Evolutionary conservation across 1,139 yeast species (phyloP).

Genomic region (Yamadazyma sp.): DNA sequence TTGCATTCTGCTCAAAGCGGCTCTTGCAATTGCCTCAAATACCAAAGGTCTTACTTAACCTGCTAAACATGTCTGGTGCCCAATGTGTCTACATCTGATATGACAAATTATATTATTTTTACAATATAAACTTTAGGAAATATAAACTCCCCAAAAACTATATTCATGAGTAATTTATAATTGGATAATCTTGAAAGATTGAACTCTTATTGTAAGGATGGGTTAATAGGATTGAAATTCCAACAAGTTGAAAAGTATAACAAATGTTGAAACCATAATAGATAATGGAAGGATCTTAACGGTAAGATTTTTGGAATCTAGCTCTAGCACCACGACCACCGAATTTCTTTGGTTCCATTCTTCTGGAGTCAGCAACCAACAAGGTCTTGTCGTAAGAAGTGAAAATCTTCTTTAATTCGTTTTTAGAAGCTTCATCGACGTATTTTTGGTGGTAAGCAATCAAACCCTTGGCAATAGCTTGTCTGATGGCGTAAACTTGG

Average conservation of each 20-base stretch:
- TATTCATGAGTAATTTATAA: slow-evolving; percentile 4
- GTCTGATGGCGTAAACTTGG: slow-evolving; percentile 99
- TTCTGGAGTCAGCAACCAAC: slow-evolving; percentile 99
- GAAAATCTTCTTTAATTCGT: slow-evolving; percentile 98
- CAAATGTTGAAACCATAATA: background rate
- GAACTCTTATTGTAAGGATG: slow-evolving; percentile 1
- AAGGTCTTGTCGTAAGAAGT: slow-evolving; percentile 98
- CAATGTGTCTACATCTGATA: too few relatives aligned
- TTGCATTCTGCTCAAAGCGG: too few relatives aligned
- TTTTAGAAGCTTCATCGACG: slow-evolving; percentile 99
- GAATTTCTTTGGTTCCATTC: slow-evolving; percentile 99
- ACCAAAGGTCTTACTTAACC: too few relatives aligned
- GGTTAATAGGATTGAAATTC: background rate
- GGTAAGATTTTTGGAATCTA: slow-evolving; percentile 99
- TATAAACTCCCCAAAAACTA: slow-evolving; percentile 3
- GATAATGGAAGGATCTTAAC: slow-evolving; percentile 48
- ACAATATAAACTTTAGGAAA: slow-evolving; percentile 3
- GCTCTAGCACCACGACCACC: slow-evolving; percentile 99
- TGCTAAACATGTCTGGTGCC: too few relatives aligned
- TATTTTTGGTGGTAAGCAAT: slow-evolving; percentile 99
- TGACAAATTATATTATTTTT: slow-evolving; percentile 3
- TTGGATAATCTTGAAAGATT: slow-evolving; percentile 2
- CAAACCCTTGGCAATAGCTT: slow-evolving; percentile 99
- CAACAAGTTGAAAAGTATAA: background rate
- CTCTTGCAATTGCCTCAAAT: too few relatives aligned